Evolutionary conservation across 2,329 filamentous ascomycete genomes (phyloP), one percentile per base, ranked within the genome.

Genomic region (Sporothrix brasiliensis): DNA sequence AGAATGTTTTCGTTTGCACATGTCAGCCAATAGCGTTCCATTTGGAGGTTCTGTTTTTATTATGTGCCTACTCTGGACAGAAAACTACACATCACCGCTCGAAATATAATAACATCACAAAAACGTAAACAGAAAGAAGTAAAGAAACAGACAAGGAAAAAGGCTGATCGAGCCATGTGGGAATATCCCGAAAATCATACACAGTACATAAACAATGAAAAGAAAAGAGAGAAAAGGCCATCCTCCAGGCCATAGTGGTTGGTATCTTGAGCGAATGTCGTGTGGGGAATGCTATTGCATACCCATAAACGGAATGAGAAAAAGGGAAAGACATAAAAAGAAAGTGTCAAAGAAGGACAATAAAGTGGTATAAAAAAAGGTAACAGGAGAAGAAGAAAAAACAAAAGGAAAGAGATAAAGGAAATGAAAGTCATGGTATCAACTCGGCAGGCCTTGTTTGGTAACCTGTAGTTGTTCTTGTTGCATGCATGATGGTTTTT

Each of bases 261-360:
- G 39, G 58, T 27, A 47, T 61, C 58, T 61, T 44, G 56, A 47
- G 39, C 39, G 39, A 47, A 47, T 44, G 58, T 61, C 39, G 34
- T 34, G 50, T 41, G 24, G 69, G 7, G 10, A 10, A 61, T 60
- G 19, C 6, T 16, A 54, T 44, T 34, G 47, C 53, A 30, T 58
- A 16, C 24, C 14, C 41, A 44, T 16, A 16, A 21, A 4, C 53
- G 16, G 44, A 34, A 16, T 21, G 56, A 16, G 44, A 54, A 58
- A 58, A 69, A 39, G 44, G 19, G 27, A 65, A 16, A 49, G 39
- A 69, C 14, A 63, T 13, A 34, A n/a, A 61, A 30, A 41, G 24
- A 52, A 63, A 30, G 7, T 19, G 13, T 13, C 11, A 41, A 68
- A n/a, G 21, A 10, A 30, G 24, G 56, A 13, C 27, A 50, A 21